Evolutionary conservation across 1,139 yeast species (phyloP), one percentile per base, ranked within the genome.

Genomic region (Hyphopichia fennica): DNA sequence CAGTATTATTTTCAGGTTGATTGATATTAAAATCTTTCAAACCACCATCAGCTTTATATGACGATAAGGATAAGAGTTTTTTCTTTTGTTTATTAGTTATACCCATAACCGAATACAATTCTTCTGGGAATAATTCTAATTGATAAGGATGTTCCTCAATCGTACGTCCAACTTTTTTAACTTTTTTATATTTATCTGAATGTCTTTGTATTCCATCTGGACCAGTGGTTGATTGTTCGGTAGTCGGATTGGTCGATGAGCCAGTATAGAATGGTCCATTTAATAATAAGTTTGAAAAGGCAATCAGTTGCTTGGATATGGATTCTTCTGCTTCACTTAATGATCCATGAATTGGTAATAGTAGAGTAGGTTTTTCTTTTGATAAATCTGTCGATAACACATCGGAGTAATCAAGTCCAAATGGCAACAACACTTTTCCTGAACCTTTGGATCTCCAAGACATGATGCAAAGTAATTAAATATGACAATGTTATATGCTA

Each of bases 181-280:
- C 83, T 57, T 85, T 85, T 51, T 85, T 73, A 59, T 84, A 87
- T 55, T 72, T 75, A 59, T 87, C 96, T 3, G 90, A 79, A 57
- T 85, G 86, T 53, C 96, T 72, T 53, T 82, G 79, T 34, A 87
- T 77, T 0, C 89, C 89, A 57, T 84, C 77, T 0, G 67, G 58
- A 2, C 63, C 57, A 3, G 53, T 46, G 7, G 53, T 51, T 9
- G 52, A 47, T 18, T 43, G 78, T 43, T 43, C 47, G 34, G 35
- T 41, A 23, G 23, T 25, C 10, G 38, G 32, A 13, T 41, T 45
- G 30, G 40, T 43, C 8, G 46, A 28, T 6, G 38, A 34, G 0
- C 95, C 96, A 0, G 95, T 81, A 57, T 72, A 86, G 47, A 90
- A 84, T 0, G 95, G 87, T 0, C 96, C 91, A 46, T 86, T 88